Evolutionary conservation across 371 early-diverging fungal genomes (phyloP), one percentile per base, ranked within the genome.

Genomic region (Actinomortierella ambigua): DNA sequence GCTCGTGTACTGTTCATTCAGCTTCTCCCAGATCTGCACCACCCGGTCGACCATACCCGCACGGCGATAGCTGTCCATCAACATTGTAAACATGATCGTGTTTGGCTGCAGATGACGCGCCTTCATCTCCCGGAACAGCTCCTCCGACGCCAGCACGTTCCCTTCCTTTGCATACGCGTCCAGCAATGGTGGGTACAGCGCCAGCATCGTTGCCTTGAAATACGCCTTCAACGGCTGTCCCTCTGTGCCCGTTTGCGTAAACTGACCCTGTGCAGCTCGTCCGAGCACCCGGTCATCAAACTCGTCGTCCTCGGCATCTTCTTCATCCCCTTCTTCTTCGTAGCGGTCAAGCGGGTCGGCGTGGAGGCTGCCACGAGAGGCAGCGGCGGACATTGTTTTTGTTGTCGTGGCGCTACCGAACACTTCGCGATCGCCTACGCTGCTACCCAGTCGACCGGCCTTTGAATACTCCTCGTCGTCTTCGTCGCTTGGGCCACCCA

Each of bases 31-130:
- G 27, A 73, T 63, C 14, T 34, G 23, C 50, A 67, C 17, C 29
- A 73, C 75, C 17, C 46, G 57, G 15, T 73, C 61, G 9, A 67
- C 67, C 53, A 67, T 58, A 2, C 68, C 68, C 0, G 48, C 68
- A 24, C 75, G 67, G 20, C 64, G 67, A 55, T 59, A 73, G 8
- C 61, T 60, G 46, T 73, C 75, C 75, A 73, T 73, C n/a, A 73
- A 39, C 15, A 63, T 73, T 14, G 75, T 67, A 29, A 57, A 73
- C 0, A 59, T 63, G 48, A 67, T 41, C 0, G 75, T 73, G 61
- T 73, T 73, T 50, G 75, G 75, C 49, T 63, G 43, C 7, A 73
- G 52, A 14, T 63, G 61, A 3, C 67, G 75, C n/a, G 55, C 62
- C 27, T 57, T 67, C 51, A 73, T 73, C 55, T 66, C 67, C 0